phyloP scores from a whole-genome alignment of 768 basidiomycete species.

The Suillus ampliporus region DNA sequence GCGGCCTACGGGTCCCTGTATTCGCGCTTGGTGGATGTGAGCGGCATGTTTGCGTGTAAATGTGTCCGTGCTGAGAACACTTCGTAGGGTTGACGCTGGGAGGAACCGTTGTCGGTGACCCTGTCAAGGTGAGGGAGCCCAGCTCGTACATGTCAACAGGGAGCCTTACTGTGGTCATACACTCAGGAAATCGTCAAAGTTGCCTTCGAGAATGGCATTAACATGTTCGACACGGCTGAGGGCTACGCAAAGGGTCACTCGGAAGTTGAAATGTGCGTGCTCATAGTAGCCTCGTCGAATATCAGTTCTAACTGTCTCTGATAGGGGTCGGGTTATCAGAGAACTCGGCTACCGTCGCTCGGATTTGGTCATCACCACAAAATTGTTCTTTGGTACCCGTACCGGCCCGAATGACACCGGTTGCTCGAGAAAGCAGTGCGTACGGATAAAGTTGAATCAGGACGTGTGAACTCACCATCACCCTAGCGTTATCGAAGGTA shows the following conservation, averaged over 20 bases:
- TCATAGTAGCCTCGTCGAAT: background rate
- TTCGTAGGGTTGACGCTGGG: slow-evolving; percentile 51
- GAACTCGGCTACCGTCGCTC: slow-evolving; percentile 55
- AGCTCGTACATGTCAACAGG: background rate
- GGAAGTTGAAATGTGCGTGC: slow-evolving; percentile 57
- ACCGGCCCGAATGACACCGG: slow-evolving; percentile 49
- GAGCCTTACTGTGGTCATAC: background rate
- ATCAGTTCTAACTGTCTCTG: background rate
- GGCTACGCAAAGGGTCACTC: slow-evolving; percentile 51
- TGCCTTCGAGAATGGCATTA: slow-evolving; percentile 58
- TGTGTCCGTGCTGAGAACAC: slow-evolving; percentile 4
- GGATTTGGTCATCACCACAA: slow-evolving; percentile 61
- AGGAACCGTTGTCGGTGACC: slow-evolving; percentile 53
- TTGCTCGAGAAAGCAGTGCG: slow-evolving; percentile 40
- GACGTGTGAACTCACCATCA: background rate
- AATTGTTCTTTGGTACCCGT: slow-evolving; percentile 61
- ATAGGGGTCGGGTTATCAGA: slow-evolving; percentile 57
- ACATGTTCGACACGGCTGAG: slow-evolving; percentile 56
- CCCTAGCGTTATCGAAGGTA: slow-evolving; percentile 58
- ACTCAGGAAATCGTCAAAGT: slow-evolving; percentile 56
- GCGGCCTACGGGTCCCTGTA: slow-evolving; percentile 54
- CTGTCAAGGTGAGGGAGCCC: slow-evolving; percentile 46
- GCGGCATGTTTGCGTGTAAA: slow-evolving; percentile 4
- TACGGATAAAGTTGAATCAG: background rate
- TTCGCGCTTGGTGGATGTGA: slow-evolving; percentile 59